A percentile compares a stretch with the other conserved stretches of the same genome.
phyloP scores from a whole-genome alignment of 768 basidiomycete genomes.

The Boletus rufocinnamomeus region DNA sequence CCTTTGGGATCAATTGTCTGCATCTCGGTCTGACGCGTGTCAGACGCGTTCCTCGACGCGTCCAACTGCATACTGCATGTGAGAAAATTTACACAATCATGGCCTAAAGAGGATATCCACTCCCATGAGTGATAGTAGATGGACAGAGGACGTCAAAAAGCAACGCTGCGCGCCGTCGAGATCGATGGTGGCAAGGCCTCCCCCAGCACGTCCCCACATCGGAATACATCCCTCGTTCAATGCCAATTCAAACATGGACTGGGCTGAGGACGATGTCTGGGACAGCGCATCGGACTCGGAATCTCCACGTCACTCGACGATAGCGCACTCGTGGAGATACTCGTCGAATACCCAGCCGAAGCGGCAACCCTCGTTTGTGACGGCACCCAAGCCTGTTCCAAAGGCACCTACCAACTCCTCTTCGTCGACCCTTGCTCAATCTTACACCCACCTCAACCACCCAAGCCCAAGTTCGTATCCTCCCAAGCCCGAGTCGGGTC shows the following conservation, averaged over 20 bases:
- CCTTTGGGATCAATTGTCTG: constrained; percentile 25
- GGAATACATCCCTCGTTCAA: constrained; percentile 53
- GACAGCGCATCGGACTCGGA: constrained; percentile 82
- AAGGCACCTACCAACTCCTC: constrained; percentile 50
- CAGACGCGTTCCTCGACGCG: not conserved
- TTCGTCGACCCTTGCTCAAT: constrained; percentile 71
- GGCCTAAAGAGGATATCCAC: not conserved
- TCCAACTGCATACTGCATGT: not conserved
- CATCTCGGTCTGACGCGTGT: not conserved
- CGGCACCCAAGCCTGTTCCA: constrained; percentile 60
- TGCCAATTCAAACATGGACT: constrained; percentile 55
- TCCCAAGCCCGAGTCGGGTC: constrained; percentile 46
- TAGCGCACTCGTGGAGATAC: constrained; percentile 48
- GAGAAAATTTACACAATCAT: not conserved
- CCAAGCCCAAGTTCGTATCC: constrained; percentile 79
- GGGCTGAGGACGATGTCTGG: constrained; percentile 89
- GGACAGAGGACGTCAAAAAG: not conserved
- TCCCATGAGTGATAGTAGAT: constrained; percentile 14
- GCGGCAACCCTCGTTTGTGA: constrained; percentile 34
- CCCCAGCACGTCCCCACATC: constrained; percentile 74
- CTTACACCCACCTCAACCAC: constrained; percentile 77
- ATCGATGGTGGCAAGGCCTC: constrained; percentile 57
- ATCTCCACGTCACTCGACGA: constrained; percentile 56
- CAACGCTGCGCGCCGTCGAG: constrained; percentile 22
- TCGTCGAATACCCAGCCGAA: constrained; percentile 24